Conservation (phyloP, 805 yeast species). For the Yarrowia divulgata region DNA sequence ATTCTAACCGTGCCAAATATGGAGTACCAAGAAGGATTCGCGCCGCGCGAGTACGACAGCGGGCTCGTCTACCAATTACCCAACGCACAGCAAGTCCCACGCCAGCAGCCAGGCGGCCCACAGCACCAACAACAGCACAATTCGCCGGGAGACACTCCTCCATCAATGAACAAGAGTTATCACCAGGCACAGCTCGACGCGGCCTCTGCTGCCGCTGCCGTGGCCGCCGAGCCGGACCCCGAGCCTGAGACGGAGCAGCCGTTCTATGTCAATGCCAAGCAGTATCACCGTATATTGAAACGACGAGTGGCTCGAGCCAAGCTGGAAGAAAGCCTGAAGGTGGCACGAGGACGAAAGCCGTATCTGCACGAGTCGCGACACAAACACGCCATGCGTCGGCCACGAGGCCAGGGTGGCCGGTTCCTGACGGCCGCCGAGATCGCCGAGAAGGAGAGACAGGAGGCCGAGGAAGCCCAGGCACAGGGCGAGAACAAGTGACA, state of each 20-base stretch:
- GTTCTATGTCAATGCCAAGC: slow-evolving; percentile 96
- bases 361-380: slow-evolving; percentile 96
- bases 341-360: slow-evolving; percentile 89
- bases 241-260: slow-evolving; percentile 72
- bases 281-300: slow-evolving; percentile 91
- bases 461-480: slow-evolving; percentile 43
- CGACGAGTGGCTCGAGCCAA: slow-evolving; percentile 93
- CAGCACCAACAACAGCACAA: slow-evolving; percentile 21
- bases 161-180: not conserved
- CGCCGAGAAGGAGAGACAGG: slow-evolving; percentile 61
- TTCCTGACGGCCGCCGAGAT: slow-evolving; percentile 91
- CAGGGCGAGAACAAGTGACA: slow-evolving; percentile 12
- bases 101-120: slow-evolving; percentile 16
- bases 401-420: slow-evolving; percentile 98
- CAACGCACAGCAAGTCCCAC: slow-evolving; percentile 21
- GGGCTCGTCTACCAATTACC: slow-evolving; percentile 30
- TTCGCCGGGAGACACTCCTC: slow-evolving; percentile 19
- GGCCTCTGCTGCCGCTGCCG: slow-evolving; percentile 5
- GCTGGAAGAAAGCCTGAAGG: slow-evolving; percentile 85
- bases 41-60: slow-evolving; percentile 36
- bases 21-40: slow-evolving; percentile 37
- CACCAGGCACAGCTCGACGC: not conserved
- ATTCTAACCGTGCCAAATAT: slow-evolving; percentile 2
- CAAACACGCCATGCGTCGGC: slow-evolving; percentile 98
- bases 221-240: slow-evolving; percentile 17